Evolutionary conservation across 1,284 basidiomycete species (phyloP), one percentile per base, ranked within the genome.

Genomic region (Neonothopanus nambi): DNA sequence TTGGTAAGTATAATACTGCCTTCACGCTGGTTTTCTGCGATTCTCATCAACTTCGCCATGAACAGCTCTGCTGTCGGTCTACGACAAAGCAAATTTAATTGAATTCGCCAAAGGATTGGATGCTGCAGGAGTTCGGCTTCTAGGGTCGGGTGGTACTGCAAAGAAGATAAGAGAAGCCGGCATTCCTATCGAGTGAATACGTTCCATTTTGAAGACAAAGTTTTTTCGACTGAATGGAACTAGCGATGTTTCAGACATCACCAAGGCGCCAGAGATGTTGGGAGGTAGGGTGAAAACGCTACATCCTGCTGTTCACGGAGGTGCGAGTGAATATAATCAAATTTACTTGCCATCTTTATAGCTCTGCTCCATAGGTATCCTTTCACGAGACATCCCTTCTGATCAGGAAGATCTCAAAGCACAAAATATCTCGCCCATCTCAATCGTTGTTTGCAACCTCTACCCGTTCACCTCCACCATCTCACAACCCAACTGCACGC

Each of bases 251-350:
- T 94, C 95, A 18, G 92, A 95, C 66, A 91, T 99, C 73, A 99
- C 97, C 48, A 96, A 96, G 67, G 95, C 95, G 1, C 97, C 96
- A n/a, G 97, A 99, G 73, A 99, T 99, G 94, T 83, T 99, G 13
- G 95, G 96, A 52, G 97, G 97, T 40, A 83, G 97, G 59, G 97
- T 99, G 60, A 99, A 99, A 79, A 99, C 97, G 5, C 84, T 99
- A n/a, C 97, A 99, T 68, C 97, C 97, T 48, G 95, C 91, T 18
- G 93, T 99, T 21, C 97, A 99, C 69, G 97, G 97, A 67, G 97
- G 95, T 92, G 61, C 57, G 75, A 57, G 13, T 38, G 42, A 41
- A 33, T 35, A n/a, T 35, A n/a, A 21, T 39, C 13, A 36, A 52
- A n/a, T 28, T 8, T 26, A 48, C n/a, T 17, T 42, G 3, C n/a